Base-by-base conservation (phyloP, 2,329 filamentous ascomycete genomes). In the Tetracladium maxilliforme region DNA sequence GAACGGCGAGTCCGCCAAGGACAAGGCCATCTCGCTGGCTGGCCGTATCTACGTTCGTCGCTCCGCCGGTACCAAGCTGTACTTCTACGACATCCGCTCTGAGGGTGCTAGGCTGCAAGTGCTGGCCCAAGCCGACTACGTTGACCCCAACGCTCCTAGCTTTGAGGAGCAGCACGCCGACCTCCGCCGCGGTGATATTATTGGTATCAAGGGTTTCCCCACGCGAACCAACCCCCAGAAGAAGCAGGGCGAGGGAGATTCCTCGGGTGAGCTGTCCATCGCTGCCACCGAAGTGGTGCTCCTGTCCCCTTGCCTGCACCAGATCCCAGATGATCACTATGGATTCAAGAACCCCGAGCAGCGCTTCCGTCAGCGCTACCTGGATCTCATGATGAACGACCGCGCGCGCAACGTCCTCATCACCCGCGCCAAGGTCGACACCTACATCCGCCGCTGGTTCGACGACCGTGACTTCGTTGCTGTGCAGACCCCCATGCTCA, bases 401-500 rank as follows among this genome's bases (percentile, higher is more conserved):
- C 65, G 65, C 33, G 82, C 79, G 22, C 72, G 84, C 28, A 69
- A 92, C 31, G 78, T 86, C 30, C 80, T 95, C 51, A 65, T 83
- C 42, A 84, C 80, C 19, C 71, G 90, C 28, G 72, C 82, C 43
- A 84, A 82, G 67, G 86, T 95, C 44, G 71, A 92, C 46, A 73
- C 70, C 33, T 94, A 83, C 48, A 78, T 98, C 38, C 81, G 90
- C 38, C 68, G 70, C 41, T 98, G 77, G 64, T 82, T 98, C 40
- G 81, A 94, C 42, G 69, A 76, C 39, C 68, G 77, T 27, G 81
- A 87, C 42, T 98, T 98, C 51, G 64, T 84, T 28, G 86, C 94
- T 50, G 86, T 95, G 14, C 83, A 95, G 57, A 98, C 90, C 1
- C 87, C 90, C 5, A 94, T 95, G 71, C 86, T 98, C 69, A 92